Conservation (phyloP, 202 grass and related monocot species). For the Cymbopogon flexuosus region DNA sequence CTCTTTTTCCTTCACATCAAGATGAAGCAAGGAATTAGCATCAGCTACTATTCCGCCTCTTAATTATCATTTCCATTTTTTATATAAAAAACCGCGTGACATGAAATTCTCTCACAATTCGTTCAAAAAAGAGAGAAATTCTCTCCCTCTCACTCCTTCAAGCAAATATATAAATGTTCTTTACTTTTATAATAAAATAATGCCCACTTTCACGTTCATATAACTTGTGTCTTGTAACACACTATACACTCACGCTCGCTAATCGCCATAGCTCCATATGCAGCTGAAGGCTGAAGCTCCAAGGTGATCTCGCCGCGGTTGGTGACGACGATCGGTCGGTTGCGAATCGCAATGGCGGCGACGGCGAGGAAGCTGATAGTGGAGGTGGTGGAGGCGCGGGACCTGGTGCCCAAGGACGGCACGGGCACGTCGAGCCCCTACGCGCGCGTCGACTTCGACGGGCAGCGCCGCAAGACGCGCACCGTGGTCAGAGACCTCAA, state of each 20-base stretch:
- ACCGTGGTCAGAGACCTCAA: conserved; percentile 58
- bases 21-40: not conserved
- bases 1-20: not conserved
- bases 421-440: conserved; percentile 84
- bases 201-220: not conserved
- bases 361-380: conserved; percentile 77
- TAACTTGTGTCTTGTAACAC: not conserved
- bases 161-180: too few relatives aligned
- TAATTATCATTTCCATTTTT: conserved; percentile 5
- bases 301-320: not conserved
- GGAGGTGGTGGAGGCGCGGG: conserved; percentile 80
- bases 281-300: conserved; percentile 9
- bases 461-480: conserved; percentile 76
- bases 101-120: not conserved
- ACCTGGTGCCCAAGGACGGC: conserved; percentile 86
- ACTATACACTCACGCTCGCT: not conserved
- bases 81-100: not conserved
- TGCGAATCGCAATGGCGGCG: conserved; percentile 6
- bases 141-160: not conserved
- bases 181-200: not conserved
- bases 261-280: conserved; percentile 16
- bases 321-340: not conserved
- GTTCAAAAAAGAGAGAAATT: not conserved
- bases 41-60: not conserved
- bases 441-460: conserved; percentile 80